Conservation (phyloP, 2,329 filamentous ascomycete species). For the Alternaria consortialis region DNA sequence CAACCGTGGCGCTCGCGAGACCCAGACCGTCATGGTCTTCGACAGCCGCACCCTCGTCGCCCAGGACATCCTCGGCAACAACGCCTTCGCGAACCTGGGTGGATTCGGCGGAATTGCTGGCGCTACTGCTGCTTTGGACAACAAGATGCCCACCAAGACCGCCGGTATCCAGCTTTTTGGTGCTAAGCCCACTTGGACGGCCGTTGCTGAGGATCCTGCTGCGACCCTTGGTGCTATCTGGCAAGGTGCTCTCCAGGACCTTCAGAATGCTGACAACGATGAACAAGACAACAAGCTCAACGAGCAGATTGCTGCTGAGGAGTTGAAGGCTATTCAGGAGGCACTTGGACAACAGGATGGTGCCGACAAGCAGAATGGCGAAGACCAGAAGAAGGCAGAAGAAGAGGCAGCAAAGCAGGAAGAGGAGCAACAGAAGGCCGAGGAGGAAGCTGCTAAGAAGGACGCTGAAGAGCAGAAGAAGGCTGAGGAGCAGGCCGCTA, state of each 20-base stretch:
- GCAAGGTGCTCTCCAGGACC: constrained; percentile 37
- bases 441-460: neutral
- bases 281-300: constrained; percentile 35
- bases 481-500: neutral
- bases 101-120: constrained; percentile 25
- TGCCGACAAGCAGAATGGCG: constrained; percentile 5
- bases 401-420: constrained; percentile 9
- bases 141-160: constrained; percentile 34
- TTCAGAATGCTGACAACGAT: constrained; percentile 36
- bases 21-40: constrained; percentile 45
- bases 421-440: constrained; percentile 1
- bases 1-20: constrained; percentile 35
- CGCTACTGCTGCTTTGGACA: constrained; percentile 17
- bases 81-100: constrained; percentile 22
- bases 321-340: constrained; percentile 29
- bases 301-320: constrained; percentile 28
- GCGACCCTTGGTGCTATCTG: constrained; percentile 38
- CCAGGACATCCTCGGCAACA: constrained; percentile 34
- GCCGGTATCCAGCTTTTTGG: constrained; percentile 39
- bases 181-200: constrained; percentile 37
- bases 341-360: neutral
- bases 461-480: constrained; percentile 3
- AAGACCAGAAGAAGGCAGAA: constrained; percentile 17
- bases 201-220: constrained; percentile 40
- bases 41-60: constrained; percentile 37